Conservation (phyloP, 2,329 filamentous ascomycete species). For the Leptographium wingfieldii region DNA sequence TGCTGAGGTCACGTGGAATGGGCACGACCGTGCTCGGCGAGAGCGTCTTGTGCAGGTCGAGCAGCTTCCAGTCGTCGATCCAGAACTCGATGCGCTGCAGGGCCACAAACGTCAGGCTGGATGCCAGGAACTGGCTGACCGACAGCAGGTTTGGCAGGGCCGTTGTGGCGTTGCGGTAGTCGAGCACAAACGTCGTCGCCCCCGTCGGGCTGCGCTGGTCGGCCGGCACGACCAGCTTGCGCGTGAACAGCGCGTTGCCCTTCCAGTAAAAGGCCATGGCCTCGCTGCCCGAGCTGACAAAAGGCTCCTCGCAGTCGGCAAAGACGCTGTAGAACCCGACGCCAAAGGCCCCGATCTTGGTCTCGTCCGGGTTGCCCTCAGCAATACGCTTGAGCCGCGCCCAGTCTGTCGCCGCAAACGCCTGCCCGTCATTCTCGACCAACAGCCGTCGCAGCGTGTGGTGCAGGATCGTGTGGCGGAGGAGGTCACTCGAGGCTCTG, state of each 20-base stretch:
- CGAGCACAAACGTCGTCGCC: constrained; percentile 82
- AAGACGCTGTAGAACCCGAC: constrained; percentile 99
- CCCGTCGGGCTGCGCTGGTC: constrained; percentile 39
- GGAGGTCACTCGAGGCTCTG: constrained; percentile 38
- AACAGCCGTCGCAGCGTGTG: constrained; percentile 80
- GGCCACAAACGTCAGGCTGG: constrained; percentile 89
- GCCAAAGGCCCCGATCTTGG: constrained; percentile 96
- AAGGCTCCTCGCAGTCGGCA: constrained; percentile 94
- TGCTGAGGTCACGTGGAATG: constrained; percentile 68
- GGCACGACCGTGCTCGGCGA: constrained; percentile 62
- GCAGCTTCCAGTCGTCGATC: constrained; percentile 75
- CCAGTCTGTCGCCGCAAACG: constrained; percentile 89
- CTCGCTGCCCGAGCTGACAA: constrained; percentile 82
- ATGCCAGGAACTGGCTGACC: constrained; percentile 83
- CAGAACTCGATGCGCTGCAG: constrained; percentile 79
- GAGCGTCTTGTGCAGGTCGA: constrained; percentile 71
- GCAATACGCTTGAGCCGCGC: constrained; percentile 86
- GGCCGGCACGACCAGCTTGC: constrained; percentile 58
- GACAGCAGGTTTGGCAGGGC: constrained; percentile 77
- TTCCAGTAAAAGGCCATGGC: constrained; percentile 99
- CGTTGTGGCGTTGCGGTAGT: constrained; percentile 81
- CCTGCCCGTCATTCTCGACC: constrained; percentile 81
- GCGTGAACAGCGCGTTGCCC: constrained; percentile 91
- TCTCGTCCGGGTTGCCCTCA: constrained; percentile 98
- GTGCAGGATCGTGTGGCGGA: constrained; percentile 74